phyloP scores from a whole-genome alignment of 2,329 filamentous ascomycete species.

The Coniochaeta hoffmannii region DNA sequence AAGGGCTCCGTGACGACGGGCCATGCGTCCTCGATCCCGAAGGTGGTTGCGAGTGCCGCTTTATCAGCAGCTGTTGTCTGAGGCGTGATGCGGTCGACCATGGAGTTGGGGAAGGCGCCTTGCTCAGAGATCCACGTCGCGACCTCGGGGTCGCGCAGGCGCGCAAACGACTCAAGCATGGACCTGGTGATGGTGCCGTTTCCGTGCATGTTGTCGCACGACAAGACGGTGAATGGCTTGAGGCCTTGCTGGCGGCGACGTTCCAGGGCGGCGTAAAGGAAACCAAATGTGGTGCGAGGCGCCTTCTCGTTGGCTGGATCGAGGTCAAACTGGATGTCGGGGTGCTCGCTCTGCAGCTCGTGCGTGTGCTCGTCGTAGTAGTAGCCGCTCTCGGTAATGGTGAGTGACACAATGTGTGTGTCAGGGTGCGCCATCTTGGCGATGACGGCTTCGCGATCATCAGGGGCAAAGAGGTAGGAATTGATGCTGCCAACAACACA shows the following conservation, averaged over 20 bases:
- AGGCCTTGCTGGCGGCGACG: constrained; percentile 36
- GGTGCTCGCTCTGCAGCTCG: constrained; percentile 37
- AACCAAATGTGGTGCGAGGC: constrained; percentile 43
- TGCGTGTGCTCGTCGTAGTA: constrained; percentile 53
- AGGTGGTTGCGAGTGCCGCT: constrained; percentile 30
- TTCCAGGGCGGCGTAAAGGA: constrained; percentile 42
- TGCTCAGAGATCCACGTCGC: constrained; percentile 40
- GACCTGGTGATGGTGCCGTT: constrained; percentile 44
- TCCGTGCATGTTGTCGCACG: constrained; percentile 51
- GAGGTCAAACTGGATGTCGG: constrained; percentile 42
- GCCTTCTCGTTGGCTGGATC: constrained; percentile 32
- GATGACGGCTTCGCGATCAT: constrained; percentile 42
- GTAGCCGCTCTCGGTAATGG: constrained; percentile 49
- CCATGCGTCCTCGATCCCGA: constrained; percentile 42
- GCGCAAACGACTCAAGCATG: constrained; percentile 44
- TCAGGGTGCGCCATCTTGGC: constrained; percentile 47
- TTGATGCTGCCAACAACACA: constrained; percentile 44
- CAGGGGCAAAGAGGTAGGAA: constrained; percentile 43
- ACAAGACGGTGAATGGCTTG: constrained; percentile 46
- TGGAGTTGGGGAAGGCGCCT: constrained; percentile 45
- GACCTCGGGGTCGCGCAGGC: constrained; percentile 35
- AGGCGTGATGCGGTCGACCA: constrained; percentile 49
- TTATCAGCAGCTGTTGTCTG: constrained; percentile 39
- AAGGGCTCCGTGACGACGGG: constrained; percentile 49
- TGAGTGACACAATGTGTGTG: constrained; percentile 46